phyloP scores from a whole-genome alignment of 345 rosid genomes.

The Eucalyptus pauciflora region DNA sequence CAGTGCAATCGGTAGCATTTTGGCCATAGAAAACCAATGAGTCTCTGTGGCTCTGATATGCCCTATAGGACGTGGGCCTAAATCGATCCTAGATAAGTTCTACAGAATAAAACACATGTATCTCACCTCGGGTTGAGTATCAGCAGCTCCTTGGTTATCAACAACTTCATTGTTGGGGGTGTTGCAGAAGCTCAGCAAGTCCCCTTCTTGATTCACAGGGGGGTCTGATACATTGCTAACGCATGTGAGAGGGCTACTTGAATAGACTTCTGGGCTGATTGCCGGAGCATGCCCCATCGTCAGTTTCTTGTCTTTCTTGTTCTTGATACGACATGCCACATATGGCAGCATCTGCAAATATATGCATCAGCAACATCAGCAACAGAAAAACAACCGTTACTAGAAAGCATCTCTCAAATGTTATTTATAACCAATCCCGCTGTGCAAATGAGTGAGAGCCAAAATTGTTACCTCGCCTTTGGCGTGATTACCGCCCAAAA shows the following conservation, averaged over 20 bases:
- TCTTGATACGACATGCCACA: neutral
- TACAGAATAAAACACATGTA: neutral
- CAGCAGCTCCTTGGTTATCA: neutral
- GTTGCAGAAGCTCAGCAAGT: neutral
- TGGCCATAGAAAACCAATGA: neutral
- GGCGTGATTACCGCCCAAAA: neutral
- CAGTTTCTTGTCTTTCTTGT: neutral
- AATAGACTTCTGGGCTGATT: neutral
- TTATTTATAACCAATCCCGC: neutral
- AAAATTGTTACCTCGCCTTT: neutral
- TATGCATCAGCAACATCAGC: neutral
- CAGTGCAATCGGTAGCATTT: neutral
- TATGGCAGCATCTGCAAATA: neutral
- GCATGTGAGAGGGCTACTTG: neutral
- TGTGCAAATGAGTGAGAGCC: neutral
- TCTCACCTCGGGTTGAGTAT: neutral
- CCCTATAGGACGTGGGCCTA: neutral
- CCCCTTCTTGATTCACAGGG: neutral
- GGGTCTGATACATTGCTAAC: neutral
- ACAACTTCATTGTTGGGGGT: neutral
- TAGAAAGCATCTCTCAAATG: neutral
- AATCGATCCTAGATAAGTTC: neutral
- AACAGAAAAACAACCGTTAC: neutral
- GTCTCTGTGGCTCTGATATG: neutral
- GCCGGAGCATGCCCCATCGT: neutral